phyloP scores from a whole-genome alignment of 164 flowering plant genomes.

The Euptelea pleiosperma region DNA sequence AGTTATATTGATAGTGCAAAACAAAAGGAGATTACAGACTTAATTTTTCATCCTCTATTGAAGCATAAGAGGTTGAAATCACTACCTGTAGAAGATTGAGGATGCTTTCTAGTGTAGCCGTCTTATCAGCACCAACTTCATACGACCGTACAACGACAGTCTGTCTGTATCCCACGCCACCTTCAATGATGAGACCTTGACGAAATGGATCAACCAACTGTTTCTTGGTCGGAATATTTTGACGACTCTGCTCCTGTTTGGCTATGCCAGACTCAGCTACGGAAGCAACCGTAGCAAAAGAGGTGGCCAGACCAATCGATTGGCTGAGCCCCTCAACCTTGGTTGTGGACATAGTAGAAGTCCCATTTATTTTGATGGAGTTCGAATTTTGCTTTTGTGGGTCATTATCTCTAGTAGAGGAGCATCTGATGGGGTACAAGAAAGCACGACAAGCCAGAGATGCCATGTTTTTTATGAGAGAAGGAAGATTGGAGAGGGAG shows the following conservation, averaged over 20 bases:
- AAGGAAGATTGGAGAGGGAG: too few species aligned
- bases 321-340: conserved; percentile 25
- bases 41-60: too few species aligned
- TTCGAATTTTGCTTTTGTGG: conserved; percentile 25
- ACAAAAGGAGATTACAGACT: too few species aligned
- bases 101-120: conserved; percentile 58
- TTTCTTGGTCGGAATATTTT: conserved; percentile 51
- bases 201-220: conserved; percentile 42
- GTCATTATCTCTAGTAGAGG: conserved; percentile 24
- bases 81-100: conserved; percentile 64
- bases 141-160: conserved; percentile 60
- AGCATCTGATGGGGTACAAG: conserved; percentile 13
- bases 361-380: conserved; percentile 30
- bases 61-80: too few species aligned
- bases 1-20: background rate
- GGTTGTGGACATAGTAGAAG: conserved; percentile 6
- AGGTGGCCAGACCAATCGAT: conserved; percentile 20
- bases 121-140: conserved; percentile 72
- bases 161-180: conserved; percentile 58
- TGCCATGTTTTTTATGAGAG: conserved; percentile 2
- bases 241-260: conserved; percentile 23
- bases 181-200: conserved; percentile 51
- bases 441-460: conserved; percentile 12
- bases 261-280: conserved; percentile 12
- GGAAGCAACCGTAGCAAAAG: conserved; percentile 14